A percentile compares a stretch with the other conserved stretches of the same genome.
These are phyloP conservation scores for Backusella westeae DNA, from an alignment of 192 early-diverging fungal species.

Conservation along the genomic window DNA sequence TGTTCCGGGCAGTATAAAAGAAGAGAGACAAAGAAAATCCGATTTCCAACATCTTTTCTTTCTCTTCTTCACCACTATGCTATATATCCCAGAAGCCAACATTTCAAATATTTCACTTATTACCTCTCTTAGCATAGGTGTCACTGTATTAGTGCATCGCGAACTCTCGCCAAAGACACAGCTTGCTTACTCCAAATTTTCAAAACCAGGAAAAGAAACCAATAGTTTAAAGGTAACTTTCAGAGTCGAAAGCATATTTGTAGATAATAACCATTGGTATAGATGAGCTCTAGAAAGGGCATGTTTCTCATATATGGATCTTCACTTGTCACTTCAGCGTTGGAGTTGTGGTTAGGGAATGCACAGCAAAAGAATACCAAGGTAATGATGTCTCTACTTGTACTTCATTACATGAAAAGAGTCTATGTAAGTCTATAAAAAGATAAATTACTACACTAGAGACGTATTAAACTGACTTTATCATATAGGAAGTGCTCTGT, in stretches of 20 bases:
- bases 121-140: no score
- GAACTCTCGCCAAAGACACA: background rate
- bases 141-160: no score
- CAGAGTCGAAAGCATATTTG: no score
- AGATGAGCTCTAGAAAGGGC: slow-evolving; percentile 20
- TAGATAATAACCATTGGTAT: background rate
- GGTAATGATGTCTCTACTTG: background rate
- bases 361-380: background rate
- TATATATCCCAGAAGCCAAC: no score
- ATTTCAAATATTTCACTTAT: no score
- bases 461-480: background rate
- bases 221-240: background rate
- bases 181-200: slow-evolving; percentile 28
- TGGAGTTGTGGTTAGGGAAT: background rate
- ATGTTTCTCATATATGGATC: slow-evolving; percentile 29
- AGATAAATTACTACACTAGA: background rate
- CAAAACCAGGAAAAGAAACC: background rate
- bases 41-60: background rate
- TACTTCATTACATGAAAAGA: slow-evolving; percentile 25
- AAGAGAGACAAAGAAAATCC: background rate
- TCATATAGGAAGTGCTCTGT: slow-evolving; percentile 24
- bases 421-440: slow-evolving; percentile 18
- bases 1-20: no score
- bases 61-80: no score
- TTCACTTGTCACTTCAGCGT: background rate